Evolutionary conservation across 2,329 filamentous ascomycete genomes (phyloP).

Genomic region (Aspergillus sp.): DNA sequence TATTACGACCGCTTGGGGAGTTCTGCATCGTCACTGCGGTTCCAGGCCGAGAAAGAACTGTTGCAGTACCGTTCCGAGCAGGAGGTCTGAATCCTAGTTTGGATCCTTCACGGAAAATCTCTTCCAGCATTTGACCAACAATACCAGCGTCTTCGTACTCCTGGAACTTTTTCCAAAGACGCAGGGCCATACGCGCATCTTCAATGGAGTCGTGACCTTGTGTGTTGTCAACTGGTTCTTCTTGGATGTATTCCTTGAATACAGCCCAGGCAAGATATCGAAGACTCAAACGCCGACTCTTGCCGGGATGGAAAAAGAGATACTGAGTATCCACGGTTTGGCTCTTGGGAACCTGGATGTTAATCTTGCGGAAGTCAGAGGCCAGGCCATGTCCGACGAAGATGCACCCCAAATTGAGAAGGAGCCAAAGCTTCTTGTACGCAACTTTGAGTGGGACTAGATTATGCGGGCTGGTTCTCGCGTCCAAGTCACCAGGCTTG

Average conservation of each 20-base stretch:
- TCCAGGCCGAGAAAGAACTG: slow-evolving; percentile 33
- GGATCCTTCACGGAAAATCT: slow-evolving; percentile 69
- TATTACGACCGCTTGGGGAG: slow-evolving; percentile 34
- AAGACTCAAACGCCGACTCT: slow-evolving; percentile 80
- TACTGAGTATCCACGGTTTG: slow-evolving; percentile 95
- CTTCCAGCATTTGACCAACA: slow-evolving; percentile 75
- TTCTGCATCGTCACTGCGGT: slow-evolving; percentile 35
- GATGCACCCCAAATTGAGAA: slow-evolving; percentile 87
- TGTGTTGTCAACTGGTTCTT: slow-evolving; percentile 55
- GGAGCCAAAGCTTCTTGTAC: slow-evolving; percentile 97
- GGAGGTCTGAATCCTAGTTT: slow-evolving; percentile 57
- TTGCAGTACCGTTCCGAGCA: slow-evolving; percentile 29
- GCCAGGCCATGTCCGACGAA: slow-evolving; percentile 92
- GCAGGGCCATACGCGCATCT: slow-evolving; percentile 84
- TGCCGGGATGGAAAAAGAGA: slow-evolving; percentile 76
- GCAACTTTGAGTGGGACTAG: slow-evolving; percentile 83
- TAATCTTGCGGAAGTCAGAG: slow-evolving; percentile 96
- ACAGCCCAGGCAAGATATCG: slow-evolving; percentile 89
- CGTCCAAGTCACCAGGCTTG: slow-evolving; percentile 76
- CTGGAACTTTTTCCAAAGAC: slow-evolving; percentile 82
- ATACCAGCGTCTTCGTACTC: slow-evolving; percentile 86
- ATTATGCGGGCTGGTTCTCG: slow-evolving; percentile 70
- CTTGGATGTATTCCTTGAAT: slow-evolving; percentile 89
- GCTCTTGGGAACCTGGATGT: slow-evolving; percentile 85
- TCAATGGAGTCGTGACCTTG: slow-evolving; percentile 84